Conservation (phyloP, 768 basidiomycete species). For the Leccinum pellstonianum region DNA sequence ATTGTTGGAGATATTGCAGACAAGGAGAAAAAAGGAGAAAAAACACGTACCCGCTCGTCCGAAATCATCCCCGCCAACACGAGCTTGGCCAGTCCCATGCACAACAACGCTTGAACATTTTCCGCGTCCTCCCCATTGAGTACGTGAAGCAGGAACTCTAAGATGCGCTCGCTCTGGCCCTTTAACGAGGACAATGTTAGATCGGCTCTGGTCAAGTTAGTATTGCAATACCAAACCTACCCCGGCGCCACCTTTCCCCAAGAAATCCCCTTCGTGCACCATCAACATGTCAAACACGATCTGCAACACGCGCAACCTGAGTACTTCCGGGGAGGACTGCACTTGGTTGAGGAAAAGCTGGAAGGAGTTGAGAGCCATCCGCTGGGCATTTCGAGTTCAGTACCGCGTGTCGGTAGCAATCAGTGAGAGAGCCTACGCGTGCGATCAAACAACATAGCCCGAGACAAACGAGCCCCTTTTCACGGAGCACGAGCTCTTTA, state of each 20-base stretch:
- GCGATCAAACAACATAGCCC: constrained; percentile 80
- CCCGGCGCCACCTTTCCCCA: constrained; percentile 43
- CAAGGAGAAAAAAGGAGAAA: background rate
- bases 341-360: constrained; percentile 83
- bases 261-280: constrained; percentile 70
- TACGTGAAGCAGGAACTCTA: constrained; percentile 62
- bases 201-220: background rate
- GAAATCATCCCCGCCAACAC: constrained; percentile 73
- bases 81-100: constrained; percentile 84
- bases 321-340: constrained; percentile 56
- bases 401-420: background rate
- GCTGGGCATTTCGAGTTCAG: constrained; percentile 10
- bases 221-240: constrained; percentile 22
- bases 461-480: constrained; percentile 65
- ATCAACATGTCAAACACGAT: constrained; percentile 85
- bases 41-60: constrained; percentile 58
- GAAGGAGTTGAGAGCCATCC: constrained; percentile 50
- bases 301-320: constrained; percentile 72
- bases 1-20: background rate
- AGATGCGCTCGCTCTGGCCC: constrained; percentile 52
- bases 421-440: constrained; percentile 20
- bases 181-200: background rate
- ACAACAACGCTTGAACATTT: constrained; percentile 68
- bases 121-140: constrained; percentile 55
- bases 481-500: constrained; percentile 69